Base-by-base conservation (phyloP, 1,139 yeast species). In the Diutina sp. region DNA sequence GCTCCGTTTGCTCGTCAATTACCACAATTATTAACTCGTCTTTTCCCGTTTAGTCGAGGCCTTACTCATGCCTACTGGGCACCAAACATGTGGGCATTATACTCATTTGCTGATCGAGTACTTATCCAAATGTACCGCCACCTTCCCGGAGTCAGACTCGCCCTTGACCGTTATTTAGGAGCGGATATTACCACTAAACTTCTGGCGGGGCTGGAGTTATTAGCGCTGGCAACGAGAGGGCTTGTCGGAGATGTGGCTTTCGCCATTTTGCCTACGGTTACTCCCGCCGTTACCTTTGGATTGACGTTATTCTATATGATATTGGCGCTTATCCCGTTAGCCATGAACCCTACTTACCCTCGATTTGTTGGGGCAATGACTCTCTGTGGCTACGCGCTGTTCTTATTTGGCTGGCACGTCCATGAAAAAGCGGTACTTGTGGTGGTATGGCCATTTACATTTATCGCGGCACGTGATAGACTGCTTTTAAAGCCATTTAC, bases 11-110 rank as follows among this genome's bases (percentile, higher is more conserved):
- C 79, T 12, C 82, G 84, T 65, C 74, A 82, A 63, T 66, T 87
- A 56, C 87, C 88, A 1, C 83, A 89, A 60, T 71, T 93, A 18
- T 56, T 89, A 12, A 67, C 74, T 6, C 75, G 99, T 55, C 71
- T 95, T 48, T 93, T 93, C 70, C 99, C 99, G 6, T 93, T 93
- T 66, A 87, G 96, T 56, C 79, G 99, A 66, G 99, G 99, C 1
- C 76, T 95, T 48, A 93, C 97, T 5, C 99, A 95, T 69, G 97
- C 98, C 0, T 95, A 95, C 71, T 93, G 99, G 99, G 99, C 99
- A 0, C 99, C 99, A 4, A 93, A 93, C 64, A 74, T 90, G 56
- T 93, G 99, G 99, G 97, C 99, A 0, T 64, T 93, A 12, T 93
- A 93, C 69, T 88, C 97, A 0, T 87, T 89, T 62, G 61, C 78